These are phyloP conservation scores for Pestalotiopsis sp. DNA, from an alignment of 2,329 filamentous ascomycete genomes.

Conservation along the genomic window DNA sequence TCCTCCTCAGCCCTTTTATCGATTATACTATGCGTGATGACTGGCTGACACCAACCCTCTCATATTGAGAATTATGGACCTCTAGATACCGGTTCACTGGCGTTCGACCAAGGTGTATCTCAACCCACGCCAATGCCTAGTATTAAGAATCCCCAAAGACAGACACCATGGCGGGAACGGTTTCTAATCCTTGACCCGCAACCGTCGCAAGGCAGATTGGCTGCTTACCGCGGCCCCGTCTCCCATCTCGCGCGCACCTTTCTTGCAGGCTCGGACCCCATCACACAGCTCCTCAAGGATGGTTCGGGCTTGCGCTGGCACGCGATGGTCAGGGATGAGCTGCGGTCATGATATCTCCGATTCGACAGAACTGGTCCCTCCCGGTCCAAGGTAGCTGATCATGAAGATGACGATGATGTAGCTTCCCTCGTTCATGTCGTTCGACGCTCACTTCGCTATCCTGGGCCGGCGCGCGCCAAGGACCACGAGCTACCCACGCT, in stretches of 20 bases:
- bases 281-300: slow-evolving; percentile 36
- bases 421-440: slow-evolving; percentile 12
- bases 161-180: slow-evolving; percentile 8
- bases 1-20: not conserved
- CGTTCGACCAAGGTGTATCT: too few species aligned
- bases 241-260: slow-evolving; percentile 13
- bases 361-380: slow-evolving; percentile 24
- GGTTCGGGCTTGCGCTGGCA: slow-evolving; percentile 32
- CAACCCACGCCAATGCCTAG: too few species aligned
- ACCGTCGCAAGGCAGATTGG: slow-evolving; percentile 18
- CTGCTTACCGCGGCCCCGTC: slow-evolving; percentile 11
- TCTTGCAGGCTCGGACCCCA: slow-evolving; percentile 18
- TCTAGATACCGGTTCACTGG: not conserved
- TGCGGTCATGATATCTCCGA: slow-evolving; percentile 30
- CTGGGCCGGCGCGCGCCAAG: not conserved
- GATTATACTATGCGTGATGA: not conserved
- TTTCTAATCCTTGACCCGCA: not conserved
- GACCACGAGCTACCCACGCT: not conserved
- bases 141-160: not conserved
- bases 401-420: slow-evolving; percentile 15
- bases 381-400: slow-evolving; percentile 22
- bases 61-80: not conserved
- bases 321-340: slow-evolving; percentile 22
- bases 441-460: not conserved
- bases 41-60: not conserved